Conservation (phyloP, 306 rosid genomes). For the Canavalia ensiformis region DNA sequence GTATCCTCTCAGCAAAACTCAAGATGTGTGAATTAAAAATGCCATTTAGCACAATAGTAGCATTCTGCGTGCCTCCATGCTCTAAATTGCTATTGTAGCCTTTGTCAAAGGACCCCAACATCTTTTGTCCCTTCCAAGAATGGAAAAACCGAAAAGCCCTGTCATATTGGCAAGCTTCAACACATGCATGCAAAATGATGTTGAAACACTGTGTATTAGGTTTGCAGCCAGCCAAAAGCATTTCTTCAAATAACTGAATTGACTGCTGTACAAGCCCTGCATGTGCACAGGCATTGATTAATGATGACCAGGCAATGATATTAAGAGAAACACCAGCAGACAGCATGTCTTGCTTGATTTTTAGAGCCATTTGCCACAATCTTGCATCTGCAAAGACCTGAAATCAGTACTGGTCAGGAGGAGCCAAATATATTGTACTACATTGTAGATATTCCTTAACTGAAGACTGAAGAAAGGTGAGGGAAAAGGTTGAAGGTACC, state of each 20-base stretch:
- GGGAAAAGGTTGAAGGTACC: slow-evolving; percentile 10
- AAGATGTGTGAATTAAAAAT: slow-evolving; percentile 60
- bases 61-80: slow-evolving; percentile 33
- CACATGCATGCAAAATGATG: slow-evolving; percentile 92
- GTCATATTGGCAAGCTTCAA: slow-evolving; percentile 91
- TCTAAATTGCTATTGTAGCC: slow-evolving; percentile 50
- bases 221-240: slow-evolving; percentile 83
- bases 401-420: slow-evolving; percentile 52
- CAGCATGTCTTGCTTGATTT: slow-evolving; percentile 87
- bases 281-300: slow-evolving; percentile 94
- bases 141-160: slow-evolving; percentile 91
- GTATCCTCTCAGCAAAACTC: slow-evolving; percentile 64
- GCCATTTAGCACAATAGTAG: slow-evolving; percentile 48
- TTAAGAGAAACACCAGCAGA: slow-evolving; percentile 85
- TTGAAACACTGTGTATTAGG: slow-evolving; percentile 95
- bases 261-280: slow-evolving; percentile 92
- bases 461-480: slow-evolving; percentile 12
- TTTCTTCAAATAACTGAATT: slow-evolving; percentile 88
- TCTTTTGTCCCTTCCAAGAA: slow-evolving; percentile 73
- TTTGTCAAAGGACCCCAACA: slow-evolving; percentile 54
- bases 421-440: slow-evolving; percentile 36
- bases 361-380: slow-evolving; percentile 88
- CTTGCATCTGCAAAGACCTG: slow-evolving; percentile 93
- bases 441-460: slow-evolving; percentile 12
- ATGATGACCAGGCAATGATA: slow-evolving; percentile 87